Percentiles rank a stretch among this genome's conserved stretches.
These are phyloP conservation scores for Naematelia encephala DNA, from an alignment of 768 basidiomycete genomes.

Conservation along the genomic window DNA sequence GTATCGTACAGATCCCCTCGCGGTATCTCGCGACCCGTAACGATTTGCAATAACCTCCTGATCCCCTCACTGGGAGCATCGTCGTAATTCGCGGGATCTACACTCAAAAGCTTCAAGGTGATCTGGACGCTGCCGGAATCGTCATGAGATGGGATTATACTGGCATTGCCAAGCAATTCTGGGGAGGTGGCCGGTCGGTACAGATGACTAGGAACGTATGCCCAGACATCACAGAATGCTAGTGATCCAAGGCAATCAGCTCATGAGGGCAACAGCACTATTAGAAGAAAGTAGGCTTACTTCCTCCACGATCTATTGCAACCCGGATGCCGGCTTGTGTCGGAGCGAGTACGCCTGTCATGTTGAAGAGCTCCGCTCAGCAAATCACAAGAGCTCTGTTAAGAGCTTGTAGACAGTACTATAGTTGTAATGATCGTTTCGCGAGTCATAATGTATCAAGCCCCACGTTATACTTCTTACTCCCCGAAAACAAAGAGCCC, in stretches of 20 bases:
- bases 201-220: conserved; percentile 21
- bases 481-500: neutral
- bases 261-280: neutral
- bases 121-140: conserved; percentile 20
- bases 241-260: neutral
- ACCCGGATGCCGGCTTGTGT: conserved; percentile 9
- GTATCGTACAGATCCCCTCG: conserved; percentile 30
- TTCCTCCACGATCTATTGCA: conserved; percentile 60
- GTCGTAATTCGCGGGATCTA: conserved; percentile 27
- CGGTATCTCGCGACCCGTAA: conserved; percentile 11
- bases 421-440: too few species aligned
- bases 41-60: conserved; percentile 33
- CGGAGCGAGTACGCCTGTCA: conserved; percentile 2
- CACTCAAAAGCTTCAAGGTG: conserved; percentile 38
- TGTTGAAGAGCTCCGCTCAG: too few species aligned
- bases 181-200: neutral
- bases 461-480: neutral
- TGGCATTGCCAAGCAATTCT: conserved; percentile 29
- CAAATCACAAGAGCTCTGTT: too few species aligned
- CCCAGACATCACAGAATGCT: conserved; percentile 37
- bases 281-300: neutral
- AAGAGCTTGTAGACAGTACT: too few species aligned
- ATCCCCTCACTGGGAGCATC: conserved; percentile 38
- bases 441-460: too few species aligned
- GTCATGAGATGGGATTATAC: conserved; percentile 19